These are phyloP conservation scores for Aspergillus clavatus DNA, from an alignment of 2,329 filamentous ascomycete genomes.

Conservation along the genomic window DNA sequence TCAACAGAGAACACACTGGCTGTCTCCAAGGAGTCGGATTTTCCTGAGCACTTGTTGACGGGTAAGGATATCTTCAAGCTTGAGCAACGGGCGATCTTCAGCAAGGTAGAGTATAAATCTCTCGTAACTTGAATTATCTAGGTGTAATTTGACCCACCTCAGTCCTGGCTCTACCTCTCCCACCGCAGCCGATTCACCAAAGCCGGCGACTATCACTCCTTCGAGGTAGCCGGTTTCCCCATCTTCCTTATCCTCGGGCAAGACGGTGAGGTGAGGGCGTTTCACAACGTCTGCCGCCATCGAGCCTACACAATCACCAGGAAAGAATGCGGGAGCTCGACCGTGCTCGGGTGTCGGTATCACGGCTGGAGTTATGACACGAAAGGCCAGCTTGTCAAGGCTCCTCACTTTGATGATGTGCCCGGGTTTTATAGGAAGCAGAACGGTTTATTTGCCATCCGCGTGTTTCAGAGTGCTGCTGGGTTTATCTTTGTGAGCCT, in stretches of 20 bases:
- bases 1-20: background rate
- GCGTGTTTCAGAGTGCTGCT: slow-evolving; percentile 16
- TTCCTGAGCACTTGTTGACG: slow-evolving; percentile 38
- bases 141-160: background rate
- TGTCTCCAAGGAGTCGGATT: slow-evolving; percentile 39
- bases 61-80: slow-evolving; percentile 44
- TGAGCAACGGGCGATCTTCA: slow-evolving; percentile 48
- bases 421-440: slow-evolving; percentile 53
- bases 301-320: slow-evolving; percentile 56
- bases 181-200: slow-evolving; percentile 46
- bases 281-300: slow-evolving; percentile 61
- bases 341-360: slow-evolving; percentile 56
- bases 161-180: slow-evolving; percentile 36
- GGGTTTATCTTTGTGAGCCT: slow-evolving; percentile 29
- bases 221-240: slow-evolving; percentile 52
- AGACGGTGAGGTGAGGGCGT: slow-evolving; percentile 51
- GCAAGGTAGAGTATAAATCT: slow-evolving; percentile 35
- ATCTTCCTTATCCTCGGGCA: slow-evolving; percentile 52
- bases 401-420: slow-evolving; percentile 54
- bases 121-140: no score
- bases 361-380: slow-evolving; percentile 61
- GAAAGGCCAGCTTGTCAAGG: slow-evolving; percentile 55
- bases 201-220: slow-evolving; percentile 54
- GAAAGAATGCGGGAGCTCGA: slow-evolving; percentile 47
- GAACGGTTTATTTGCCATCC: slow-evolving; percentile 50